phyloP scores from a whole-genome alignment of 2,329 filamentous ascomycete species.

The Beauveria varroae region DNA sequence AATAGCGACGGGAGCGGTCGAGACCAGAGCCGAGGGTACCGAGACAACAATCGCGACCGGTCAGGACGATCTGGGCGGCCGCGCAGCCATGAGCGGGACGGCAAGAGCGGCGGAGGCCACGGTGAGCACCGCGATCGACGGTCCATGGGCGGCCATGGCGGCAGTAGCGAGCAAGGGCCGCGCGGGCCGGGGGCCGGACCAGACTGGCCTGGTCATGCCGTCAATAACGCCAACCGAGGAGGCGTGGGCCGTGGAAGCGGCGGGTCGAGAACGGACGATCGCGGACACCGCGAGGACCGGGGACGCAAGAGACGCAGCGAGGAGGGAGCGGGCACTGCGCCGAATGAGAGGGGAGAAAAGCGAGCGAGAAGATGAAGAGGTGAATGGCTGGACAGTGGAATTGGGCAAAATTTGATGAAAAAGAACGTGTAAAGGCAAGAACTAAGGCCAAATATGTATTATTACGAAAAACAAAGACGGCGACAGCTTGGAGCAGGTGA shows the following conservation, averaged over 20 bases:
- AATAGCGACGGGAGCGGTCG: constrained; percentile 24
- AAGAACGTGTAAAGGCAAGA: not conserved
- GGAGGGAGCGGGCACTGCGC: constrained; percentile 32
- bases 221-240: not conserved
- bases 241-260: constrained; percentile 16
- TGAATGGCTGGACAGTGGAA: constrained; percentile 6
- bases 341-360: constrained; percentile 43
- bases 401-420: not conserved
- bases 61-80: constrained; percentile 34
- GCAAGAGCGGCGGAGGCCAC: constrained; percentile 35
- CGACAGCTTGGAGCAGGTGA: not conserved
- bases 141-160: constrained; percentile 25
- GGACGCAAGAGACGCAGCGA: constrained; percentile 41
- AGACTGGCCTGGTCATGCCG: constrained; percentile 8
- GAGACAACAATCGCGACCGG: constrained; percentile 36
- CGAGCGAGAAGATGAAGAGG: constrained; percentile 38
- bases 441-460: not conserved
- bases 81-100: constrained; percentile 41
- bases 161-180: constrained; percentile 22
- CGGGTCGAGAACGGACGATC: constrained; percentile 23
- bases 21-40: constrained; percentile 36
- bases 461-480: not conserved
- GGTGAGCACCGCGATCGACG: constrained; percentile 39
- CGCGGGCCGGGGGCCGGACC: constrained; percentile 15
- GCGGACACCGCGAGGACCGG: constrained; percentile 29